Conservation (phyloP, 2,329 filamentous ascomycete genomes). For the Helotiales sp. region DNA sequence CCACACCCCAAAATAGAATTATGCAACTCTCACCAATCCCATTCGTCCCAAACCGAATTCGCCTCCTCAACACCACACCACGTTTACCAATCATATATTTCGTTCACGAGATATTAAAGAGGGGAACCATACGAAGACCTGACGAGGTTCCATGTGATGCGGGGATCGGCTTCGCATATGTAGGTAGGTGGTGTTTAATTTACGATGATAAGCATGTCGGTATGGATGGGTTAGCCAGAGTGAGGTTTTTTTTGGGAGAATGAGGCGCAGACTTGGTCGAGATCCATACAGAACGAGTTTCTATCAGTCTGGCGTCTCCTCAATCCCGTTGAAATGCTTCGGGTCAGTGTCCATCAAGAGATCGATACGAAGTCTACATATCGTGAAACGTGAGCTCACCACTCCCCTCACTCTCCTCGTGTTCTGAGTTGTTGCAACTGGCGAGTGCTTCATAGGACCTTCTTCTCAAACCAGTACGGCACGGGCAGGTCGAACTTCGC, state of each 20-base stretch:
- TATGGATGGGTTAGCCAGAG: too few relatives aligned
- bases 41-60: background rate
- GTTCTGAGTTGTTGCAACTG: background rate
- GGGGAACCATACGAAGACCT: background rate
- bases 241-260: background rate
- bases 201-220: too few relatives aligned
- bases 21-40: background rate
- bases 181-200: too few relatives aligned
- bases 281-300: background rate
- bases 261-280: background rate
- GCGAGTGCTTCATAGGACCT: background rate
- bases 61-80: background rate
- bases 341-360: too few relatives aligned
- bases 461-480: background rate
- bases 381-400: background rate
- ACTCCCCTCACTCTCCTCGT: background rate
- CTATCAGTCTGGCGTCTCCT: background rate
- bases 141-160: background rate
- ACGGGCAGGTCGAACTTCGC: too few relatives aligned
- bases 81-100: background rate
- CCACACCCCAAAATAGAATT: slow-evolving; percentile 4
- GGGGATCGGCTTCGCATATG: slow-evolving; percentile 5
- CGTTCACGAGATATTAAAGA: background rate
- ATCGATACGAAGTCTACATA: slow-evolving; percentile 4
- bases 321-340: too few relatives aligned